These are phyloP conservation scores for Aspergillus arachidicola DNA, from an alignment of 2,329 filamentous ascomycete species.

Conservation along the genomic window DNA sequence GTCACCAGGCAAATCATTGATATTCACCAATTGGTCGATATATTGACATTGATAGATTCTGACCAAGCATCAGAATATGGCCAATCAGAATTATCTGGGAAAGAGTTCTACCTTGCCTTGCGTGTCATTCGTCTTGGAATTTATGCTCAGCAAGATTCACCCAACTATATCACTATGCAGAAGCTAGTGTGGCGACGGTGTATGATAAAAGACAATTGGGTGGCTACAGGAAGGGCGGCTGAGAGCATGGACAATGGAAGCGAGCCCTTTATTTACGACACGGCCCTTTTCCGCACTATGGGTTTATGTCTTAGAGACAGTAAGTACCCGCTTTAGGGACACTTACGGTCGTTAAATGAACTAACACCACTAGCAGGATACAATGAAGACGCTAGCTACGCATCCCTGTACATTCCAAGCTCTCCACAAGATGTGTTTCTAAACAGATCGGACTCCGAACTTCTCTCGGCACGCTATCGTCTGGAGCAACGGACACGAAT, in stretches of 20 bases:
- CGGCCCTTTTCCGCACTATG: slow-evolving; percentile 69
- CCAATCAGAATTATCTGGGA: slow-evolving; percentile 52
- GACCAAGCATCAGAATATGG: slow-evolving; percentile 46
- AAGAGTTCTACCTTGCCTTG: slow-evolving; percentile 76
- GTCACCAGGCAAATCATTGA: slow-evolving; percentile 70
- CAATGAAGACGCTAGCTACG: slow-evolving; percentile 16
- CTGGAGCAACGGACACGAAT: slow-evolving; percentile 68
- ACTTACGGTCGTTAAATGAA: background rate
- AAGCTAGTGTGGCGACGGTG: slow-evolving; percentile 80
- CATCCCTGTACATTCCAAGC: slow-evolving; percentile 27
- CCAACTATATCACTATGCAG: slow-evolving; percentile 28
- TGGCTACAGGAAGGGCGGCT: slow-evolving; percentile 73
- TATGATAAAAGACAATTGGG: slow-evolving; percentile 84
- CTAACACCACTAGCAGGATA: slow-evolving; percentile 21
- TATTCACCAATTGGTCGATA: slow-evolving; percentile 57
- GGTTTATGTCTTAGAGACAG: slow-evolving; percentile 62
- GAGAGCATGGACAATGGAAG: slow-evolving; percentile 72
- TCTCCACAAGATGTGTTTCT: slow-evolving; percentile 33
- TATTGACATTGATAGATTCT: slow-evolving; percentile 76
- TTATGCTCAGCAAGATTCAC: slow-evolving; percentile 55
- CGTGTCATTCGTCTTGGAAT: slow-evolving; percentile 56
- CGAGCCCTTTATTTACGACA: slow-evolving; percentile 63
- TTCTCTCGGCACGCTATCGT: slow-evolving; percentile 55
- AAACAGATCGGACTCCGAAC: slow-evolving; percentile 49
- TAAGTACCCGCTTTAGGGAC: slow-evolving; percentile 7